Evolutionary conservation across 345 rosid species (phyloP).

Genomic region (Conringia planisiliqua): DNA sequence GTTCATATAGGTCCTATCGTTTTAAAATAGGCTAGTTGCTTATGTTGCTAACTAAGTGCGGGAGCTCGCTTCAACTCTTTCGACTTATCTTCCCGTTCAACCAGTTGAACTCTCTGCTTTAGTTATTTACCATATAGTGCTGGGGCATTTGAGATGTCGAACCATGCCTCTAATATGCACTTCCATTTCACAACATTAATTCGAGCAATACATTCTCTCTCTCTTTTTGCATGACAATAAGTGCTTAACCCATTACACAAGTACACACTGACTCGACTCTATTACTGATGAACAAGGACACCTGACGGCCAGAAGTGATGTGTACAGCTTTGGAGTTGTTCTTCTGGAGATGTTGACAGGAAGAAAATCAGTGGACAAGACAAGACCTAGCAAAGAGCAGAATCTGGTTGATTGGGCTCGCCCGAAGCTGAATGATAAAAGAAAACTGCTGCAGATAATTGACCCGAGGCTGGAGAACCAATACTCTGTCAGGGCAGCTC

Average conservation of each 20-base stretch:
- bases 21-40: background rate
- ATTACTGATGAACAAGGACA: constrained; percentile 60
- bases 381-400: constrained; percentile 93
- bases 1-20: background rate
- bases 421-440: constrained; percentile 91
- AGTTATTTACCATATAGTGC: background rate
- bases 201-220: background rate
- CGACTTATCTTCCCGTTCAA: too few relatives aligned
- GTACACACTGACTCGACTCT: constrained; percentile 18
- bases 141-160: background rate
- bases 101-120: background rate
- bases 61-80: background rate
- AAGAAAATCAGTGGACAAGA: constrained; percentile 93
- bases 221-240: too few relatives aligned
- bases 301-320: constrained; percentile 92
- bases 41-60: background rate
- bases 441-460: constrained; percentile 78
- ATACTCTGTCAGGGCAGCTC: constrained; percentile 88
- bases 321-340: constrained; percentile 95
- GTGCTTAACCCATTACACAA: background rate
- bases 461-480: constrained; percentile 90
- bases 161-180: background rate
- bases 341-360: constrained; percentile 89
- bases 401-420: constrained; percentile 98
- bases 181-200: background rate